A percentile compares a stretch with the other conserved stretches of the same genome.
phyloP scores from a whole-genome alignment of 768 basidiomycete species.

The Boletus sensibilis region DNA sequence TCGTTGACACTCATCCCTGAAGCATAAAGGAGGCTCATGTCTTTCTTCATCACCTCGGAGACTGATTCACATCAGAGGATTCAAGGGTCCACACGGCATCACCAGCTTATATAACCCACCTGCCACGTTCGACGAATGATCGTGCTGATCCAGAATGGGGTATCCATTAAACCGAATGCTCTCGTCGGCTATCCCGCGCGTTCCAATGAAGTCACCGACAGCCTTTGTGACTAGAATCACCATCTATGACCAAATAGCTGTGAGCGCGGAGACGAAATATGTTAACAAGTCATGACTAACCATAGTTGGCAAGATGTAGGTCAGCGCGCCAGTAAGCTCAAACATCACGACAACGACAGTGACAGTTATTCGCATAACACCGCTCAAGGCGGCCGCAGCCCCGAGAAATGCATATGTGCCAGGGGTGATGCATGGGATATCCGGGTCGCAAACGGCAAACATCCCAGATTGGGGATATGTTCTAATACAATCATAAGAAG shows the following conservation, averaged over 20 bases:
- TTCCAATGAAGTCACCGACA: slow-evolving; percentile 92
- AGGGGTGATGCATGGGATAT: slow-evolving; percentile 95
- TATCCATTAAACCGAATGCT: slow-evolving; percentile 97
- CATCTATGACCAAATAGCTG: slow-evolving; percentile 56
- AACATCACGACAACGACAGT: slow-evolving; percentile 99
- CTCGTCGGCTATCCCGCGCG: slow-evolving; percentile 93
- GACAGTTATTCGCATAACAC: slow-evolving; percentile 95
- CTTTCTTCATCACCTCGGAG: slow-evolving; percentile 85
- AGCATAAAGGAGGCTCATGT: slow-evolving; percentile 70
- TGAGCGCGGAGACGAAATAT: slow-evolving; percentile 5
- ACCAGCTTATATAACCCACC: slow-evolving; percentile 48
- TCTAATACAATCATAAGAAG: slow-evolving; percentile 38
- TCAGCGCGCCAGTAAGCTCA: slow-evolving; percentile 94
- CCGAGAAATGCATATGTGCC: slow-evolving; percentile 98
- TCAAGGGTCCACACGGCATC: slow-evolving; percentile 4
- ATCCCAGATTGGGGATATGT: slow-evolving; percentile 81
- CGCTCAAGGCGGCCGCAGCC: slow-evolving; percentile 93
- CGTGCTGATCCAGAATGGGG: slow-evolving; percentile 95
- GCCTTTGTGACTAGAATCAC: slow-evolving; percentile 95
- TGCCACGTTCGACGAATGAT: slow-evolving; percentile 86
- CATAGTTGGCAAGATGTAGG: slow-evolving; percentile 98
- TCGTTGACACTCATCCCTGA: slow-evolving; percentile 75
- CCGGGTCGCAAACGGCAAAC: slow-evolving; percentile 87
- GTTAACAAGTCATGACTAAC: slow-evolving; percentile 41
- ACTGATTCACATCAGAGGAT: slow-evolving; percentile 45